A percentile compares a stretch with the other conserved stretches of the same genome.
These are phyloP conservation scores for Candida sphagnicola DNA, from an alignment of 805 yeast genomes.

Conservation along the genomic window DNA sequence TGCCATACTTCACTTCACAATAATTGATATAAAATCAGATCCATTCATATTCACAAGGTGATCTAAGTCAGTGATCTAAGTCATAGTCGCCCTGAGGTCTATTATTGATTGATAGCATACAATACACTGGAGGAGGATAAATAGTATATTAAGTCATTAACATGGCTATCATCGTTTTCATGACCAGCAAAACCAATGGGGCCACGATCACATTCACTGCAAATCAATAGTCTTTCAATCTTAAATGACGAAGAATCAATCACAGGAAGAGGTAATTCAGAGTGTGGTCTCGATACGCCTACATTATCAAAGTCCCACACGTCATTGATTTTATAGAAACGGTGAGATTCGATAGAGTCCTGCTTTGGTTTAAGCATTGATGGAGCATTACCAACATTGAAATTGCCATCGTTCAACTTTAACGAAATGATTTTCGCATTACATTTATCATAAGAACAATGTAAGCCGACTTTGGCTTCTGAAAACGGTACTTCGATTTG, in stretches of 20 bases:
- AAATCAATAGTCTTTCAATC: conserved; percentile 53
- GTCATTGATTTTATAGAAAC: conserved; percentile 47
- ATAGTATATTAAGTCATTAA: conserved; percentile 38
- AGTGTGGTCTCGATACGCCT: conserved; percentile 58
- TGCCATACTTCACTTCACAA: too few species aligned
- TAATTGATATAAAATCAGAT: too few species aligned
- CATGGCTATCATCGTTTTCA: conserved; percentile 24
- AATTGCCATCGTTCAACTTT: background rate
- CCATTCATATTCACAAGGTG: too few species aligned
- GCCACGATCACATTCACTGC: conserved; percentile 77
- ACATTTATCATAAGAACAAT: conserved; percentile 2
- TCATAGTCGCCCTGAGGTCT: too few species aligned
- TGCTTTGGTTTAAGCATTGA: background rate
- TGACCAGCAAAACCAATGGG: conserved; percentile 67
- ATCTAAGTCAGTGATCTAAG: too few species aligned
- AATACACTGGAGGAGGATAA: conserved; percentile 45
- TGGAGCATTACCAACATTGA: background rate
- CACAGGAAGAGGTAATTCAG: conserved; percentile 13
- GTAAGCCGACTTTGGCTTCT: background rate
- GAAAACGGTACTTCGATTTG: background rate
- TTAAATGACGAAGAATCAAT: conserved; percentile 15
- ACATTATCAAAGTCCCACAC: conserved; percentile 80
- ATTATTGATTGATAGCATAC: conserved; percentile 27
- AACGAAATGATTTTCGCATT: conserved; percentile 2
- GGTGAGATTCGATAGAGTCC: conserved; percentile 5